A percentile compares a stretch with the other conserved stretches of the same genome.
Evolutionary conservation across 2,329 filamentous ascomycete genomes (phyloP).

Genomic region (Sphaerulina populicola): DNA sequence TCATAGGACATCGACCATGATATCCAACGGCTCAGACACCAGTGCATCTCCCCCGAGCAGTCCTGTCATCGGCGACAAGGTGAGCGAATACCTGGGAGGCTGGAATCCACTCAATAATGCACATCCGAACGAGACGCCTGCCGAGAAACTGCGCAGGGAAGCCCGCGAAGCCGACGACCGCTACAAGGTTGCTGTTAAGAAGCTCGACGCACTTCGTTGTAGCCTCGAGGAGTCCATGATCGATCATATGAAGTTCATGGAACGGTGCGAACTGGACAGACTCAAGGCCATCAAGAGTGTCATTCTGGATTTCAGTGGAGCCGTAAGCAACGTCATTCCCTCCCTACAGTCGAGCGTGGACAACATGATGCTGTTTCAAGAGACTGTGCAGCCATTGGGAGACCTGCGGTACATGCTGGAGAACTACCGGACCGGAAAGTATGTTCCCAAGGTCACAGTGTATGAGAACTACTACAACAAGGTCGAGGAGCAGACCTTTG

Average conservation of each 20-base stretch:
- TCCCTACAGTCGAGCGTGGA: slow-evolving; percentile 92
- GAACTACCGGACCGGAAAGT: slow-evolving; percentile 92
- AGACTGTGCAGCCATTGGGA: slow-evolving; percentile 88
- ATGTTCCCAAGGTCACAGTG: slow-evolving; percentile 77
- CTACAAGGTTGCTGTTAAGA: slow-evolving; percentile 79
- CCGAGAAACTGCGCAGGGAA: slow-evolving; percentile 78
- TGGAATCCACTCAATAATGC: slow-evolving; percentile 91
- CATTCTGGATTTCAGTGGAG: slow-evolving; percentile 91
- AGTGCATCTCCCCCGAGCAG: slow-evolving; percentile 49
- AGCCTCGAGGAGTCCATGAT: slow-evolving; percentile 93
- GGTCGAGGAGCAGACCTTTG: slow-evolving; percentile 94
- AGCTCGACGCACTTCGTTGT: slow-evolving; percentile 83
- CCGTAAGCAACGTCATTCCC: slow-evolving; percentile 95
- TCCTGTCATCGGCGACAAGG: slow-evolving; percentile 63
- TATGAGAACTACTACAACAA: slow-evolving; percentile 99
- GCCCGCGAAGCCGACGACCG: slow-evolving; percentile 83
- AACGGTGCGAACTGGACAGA: slow-evolving; percentile 91
- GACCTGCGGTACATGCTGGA: slow-evolving; percentile 91
- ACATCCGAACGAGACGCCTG: slow-evolving; percentile 86
- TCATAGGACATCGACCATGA: slow-evolving; percentile 64
- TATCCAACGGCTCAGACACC: slow-evolving; percentile 38
- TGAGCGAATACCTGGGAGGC: slow-evolving; percentile 74
- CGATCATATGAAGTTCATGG: slow-evolving; percentile 86
- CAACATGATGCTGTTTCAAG: slow-evolving; percentile 98
- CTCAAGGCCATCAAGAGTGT: slow-evolving; percentile 98